These are phyloP conservation scores for Aureobasidium melanogenum DNA, from an alignment of 2,329 filamentous ascomycete species.

Conservation along the genomic window DNA sequence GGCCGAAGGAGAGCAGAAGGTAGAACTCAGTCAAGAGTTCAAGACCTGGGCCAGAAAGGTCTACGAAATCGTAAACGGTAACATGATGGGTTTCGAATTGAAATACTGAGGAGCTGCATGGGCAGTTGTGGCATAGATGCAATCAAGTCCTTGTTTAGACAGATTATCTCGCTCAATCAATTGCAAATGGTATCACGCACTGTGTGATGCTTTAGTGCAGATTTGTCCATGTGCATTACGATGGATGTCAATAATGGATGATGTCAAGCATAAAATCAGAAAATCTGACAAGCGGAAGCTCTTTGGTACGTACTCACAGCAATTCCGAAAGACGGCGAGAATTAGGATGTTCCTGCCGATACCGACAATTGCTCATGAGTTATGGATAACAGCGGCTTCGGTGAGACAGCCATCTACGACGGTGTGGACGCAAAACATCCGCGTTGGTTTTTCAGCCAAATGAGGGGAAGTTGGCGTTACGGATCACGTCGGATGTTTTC, in stretches of 20 bases:
- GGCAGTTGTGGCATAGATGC: neutral
- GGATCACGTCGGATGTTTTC: neutral
- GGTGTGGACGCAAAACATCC: neutral
- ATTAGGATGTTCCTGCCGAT: neutral
- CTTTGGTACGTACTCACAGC: neutral
- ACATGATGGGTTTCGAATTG: neutral
- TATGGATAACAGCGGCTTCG: neutral
- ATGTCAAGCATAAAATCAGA: neutral
- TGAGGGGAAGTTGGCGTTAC: neutral
- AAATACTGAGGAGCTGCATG: neutral
- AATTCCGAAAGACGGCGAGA: neutral
- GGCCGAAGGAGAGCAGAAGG: constrained; percentile 13
- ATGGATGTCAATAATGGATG: neutral
- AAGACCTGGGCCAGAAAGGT: neutral
- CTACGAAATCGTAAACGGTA: neutral
- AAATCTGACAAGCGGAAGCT: neutral
- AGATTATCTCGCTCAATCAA: neutral
- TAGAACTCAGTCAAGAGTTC: neutral
- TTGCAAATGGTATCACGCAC: neutral
- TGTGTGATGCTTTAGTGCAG: neutral
- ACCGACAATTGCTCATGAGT: neutral
- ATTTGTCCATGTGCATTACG: neutral
- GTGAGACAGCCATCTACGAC: neutral
- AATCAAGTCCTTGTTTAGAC: neutral
- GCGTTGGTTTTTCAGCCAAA: neutral